Conservation (phyloP, 2,329 filamentous ascomycete genomes). For the Hymenoscyphus fructigenus region DNA sequence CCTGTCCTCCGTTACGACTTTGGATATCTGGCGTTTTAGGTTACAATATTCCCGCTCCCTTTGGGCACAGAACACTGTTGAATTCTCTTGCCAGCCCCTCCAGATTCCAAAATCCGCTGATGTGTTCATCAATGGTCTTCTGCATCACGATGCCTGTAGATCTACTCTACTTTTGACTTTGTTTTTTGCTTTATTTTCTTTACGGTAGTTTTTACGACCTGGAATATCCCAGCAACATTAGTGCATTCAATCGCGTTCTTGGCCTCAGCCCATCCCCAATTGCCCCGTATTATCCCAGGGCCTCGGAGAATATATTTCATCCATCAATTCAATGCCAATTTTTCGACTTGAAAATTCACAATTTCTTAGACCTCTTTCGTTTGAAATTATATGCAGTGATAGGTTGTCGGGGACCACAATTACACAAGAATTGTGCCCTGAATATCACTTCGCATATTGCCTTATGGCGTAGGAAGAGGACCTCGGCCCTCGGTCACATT, state of each 20-base stretch:
- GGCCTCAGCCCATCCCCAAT: background rate
- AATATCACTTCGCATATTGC: background rate
- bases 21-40: background rate
- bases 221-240: background rate
- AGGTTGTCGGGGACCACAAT: background rate
- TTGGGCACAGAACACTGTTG: constrained; percentile 3
- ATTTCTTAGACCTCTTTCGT: background rate
- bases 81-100: background rate
- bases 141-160: background rate
- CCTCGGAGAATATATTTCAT: background rate
- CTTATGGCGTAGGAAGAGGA: background rate
- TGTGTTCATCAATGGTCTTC: background rate
- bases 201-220: background rate
- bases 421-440: background rate
- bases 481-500: background rate
- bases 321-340: background rate
- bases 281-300: background rate
- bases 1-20: constrained; percentile 1
- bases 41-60: constrained; percentile 1
- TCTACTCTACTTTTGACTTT: background rate
- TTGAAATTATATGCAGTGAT: background rate
- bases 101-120: background rate
- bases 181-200: background rate
- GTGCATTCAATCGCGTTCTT: background rate
- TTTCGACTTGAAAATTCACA: background rate